Conservation (phyloP, 2,329 filamentous ascomycete genomes). For the Pezicula carpinea region DNA sequence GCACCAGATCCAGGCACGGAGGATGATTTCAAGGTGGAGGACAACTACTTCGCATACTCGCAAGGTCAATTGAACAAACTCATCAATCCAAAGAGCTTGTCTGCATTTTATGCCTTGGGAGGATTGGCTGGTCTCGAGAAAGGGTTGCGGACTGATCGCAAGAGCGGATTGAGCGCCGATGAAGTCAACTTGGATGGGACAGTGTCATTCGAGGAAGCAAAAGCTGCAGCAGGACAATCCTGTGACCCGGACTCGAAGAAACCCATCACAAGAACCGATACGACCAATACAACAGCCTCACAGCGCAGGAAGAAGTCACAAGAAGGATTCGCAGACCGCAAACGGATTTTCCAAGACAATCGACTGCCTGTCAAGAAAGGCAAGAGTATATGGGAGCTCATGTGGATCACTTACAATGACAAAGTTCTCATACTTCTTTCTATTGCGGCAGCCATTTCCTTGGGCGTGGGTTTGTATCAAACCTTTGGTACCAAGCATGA, state of each 20-base stretch:
- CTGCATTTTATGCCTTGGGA: conserved; percentile 71
- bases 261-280: conserved; percentile 12
- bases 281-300: conserved; percentile 8
- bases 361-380: conserved; percentile 62
- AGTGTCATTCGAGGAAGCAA: conserved; percentile 63
- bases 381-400: conserved; percentile 64
- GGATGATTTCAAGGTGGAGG: conserved; percentile 59
- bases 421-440: conserved; percentile 72
- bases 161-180: conserved; percentile 64
- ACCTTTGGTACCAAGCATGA: conserved; percentile 53
- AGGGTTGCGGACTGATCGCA: conserved; percentile 62
- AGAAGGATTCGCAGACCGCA: conserved; percentile 54
- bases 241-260: conserved; percentile 24
- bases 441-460: conserved; percentile 66
- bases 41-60: conserved; percentile 69
- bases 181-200: conserved; percentile 60
- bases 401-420: conserved; percentile 80
- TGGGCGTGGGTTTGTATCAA: conserved; percentile 72
- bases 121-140: conserved; percentile 69
- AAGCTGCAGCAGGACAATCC: conserved; percentile 22
- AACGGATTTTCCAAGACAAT: conserved; percentile 66
- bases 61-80: conserved; percentile 73
- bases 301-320: conserved; percentile 18
- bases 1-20: conserved; percentile 66
- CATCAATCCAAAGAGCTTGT: conserved; percentile 72